These are phyloP conservation scores for Termitomyces bulborhizus DNA, from an alignment of 768 basidiomycete genomes.

Conservation along the genomic window DNA sequence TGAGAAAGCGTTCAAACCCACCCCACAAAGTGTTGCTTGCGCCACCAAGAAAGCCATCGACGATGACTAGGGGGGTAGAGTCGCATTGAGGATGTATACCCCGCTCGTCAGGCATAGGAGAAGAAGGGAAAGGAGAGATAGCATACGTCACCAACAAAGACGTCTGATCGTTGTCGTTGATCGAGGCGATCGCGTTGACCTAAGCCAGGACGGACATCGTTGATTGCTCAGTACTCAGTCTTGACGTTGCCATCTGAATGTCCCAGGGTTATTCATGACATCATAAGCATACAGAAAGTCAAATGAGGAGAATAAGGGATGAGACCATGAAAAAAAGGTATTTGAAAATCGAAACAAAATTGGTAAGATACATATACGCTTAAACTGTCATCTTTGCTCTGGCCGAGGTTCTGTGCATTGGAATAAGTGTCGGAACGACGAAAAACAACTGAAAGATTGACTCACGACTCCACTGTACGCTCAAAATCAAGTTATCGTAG, in stretches of 20 bases:
- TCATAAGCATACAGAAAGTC: not conserved
- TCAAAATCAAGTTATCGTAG: slow-evolving; percentile 85
- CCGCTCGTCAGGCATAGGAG: slow-evolving; percentile 20
- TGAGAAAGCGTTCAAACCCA: slow-evolving; percentile 18
- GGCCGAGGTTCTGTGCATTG: slow-evolving; percentile 26
- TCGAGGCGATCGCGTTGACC: not conserved
- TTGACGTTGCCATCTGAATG: too few species aligned
- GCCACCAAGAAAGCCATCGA: slow-evolving; percentile 41
- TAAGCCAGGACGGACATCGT: not conserved
- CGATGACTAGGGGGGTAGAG: slow-evolving; percentile 11
- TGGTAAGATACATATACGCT: not conserved
- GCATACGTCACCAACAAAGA: not conserved
- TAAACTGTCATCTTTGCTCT: slow-evolving; percentile 12
- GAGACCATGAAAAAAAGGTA: not conserved
- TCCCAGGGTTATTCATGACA: not conserved
- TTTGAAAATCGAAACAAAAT: not conserved
- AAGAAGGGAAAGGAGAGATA: not conserved
- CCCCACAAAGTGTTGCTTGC: slow-evolving; percentile 34
- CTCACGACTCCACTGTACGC: slow-evolving; percentile 60
- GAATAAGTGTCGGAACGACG: not conserved
- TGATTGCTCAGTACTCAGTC: not conserved
- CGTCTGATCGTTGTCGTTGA: not conserved
- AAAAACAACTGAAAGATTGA: not conserved
- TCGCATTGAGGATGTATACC: too few species aligned
- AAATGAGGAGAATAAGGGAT: not conserved